Percentiles rank a stretch among this genome's conserved stretches.
Conservation (phyloP, 2,329 filamentous ascomycete species). For the Thielaviopsis ethacetica region DNA sequence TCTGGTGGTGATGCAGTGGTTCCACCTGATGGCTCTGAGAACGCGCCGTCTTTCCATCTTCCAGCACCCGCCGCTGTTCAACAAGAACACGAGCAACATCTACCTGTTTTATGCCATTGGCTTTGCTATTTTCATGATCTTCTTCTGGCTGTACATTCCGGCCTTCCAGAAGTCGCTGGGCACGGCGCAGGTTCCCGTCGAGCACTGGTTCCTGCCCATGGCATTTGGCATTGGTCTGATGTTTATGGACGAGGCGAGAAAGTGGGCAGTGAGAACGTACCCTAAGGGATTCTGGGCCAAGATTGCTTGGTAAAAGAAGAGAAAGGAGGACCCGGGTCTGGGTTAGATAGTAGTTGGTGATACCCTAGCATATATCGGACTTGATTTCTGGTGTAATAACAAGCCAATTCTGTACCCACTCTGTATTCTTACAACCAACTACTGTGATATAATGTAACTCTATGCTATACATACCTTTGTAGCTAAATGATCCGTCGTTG, state of each 20-base stretch:
- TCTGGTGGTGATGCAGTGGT: constrained; percentile 96
- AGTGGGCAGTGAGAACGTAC: constrained; percentile 43
- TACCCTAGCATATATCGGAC: background rate
- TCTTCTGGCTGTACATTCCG: constrained; percentile 81
- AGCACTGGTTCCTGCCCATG: constrained; percentile 63
- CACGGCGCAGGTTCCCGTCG: constrained; percentile 48
- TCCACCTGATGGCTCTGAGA: constrained; percentile 96
- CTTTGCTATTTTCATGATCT: constrained; percentile 87
- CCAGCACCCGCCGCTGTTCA: constrained; percentile 77
- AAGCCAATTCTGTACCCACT: too few species aligned
- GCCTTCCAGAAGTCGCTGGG: constrained; percentile 57
- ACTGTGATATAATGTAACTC: background rate
- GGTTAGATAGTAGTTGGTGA: background rate
- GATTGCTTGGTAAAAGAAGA: constrained; percentile 34
- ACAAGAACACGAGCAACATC: constrained; percentile 72
- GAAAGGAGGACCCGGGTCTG: background rate
- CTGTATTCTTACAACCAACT: too few species aligned
- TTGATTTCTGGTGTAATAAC: background rate
- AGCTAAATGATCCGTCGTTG: background rate
- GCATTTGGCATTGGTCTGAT: constrained; percentile 37
- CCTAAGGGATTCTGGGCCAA: constrained; percentile 39
- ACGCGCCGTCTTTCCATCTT: constrained; percentile 88
- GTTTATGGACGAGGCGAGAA: constrained; percentile 48
- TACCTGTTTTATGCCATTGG: constrained; percentile 91
- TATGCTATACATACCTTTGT: background rate